Percentiles rank a stretch among this genome's conserved stretches.
Conservation (phyloP, 1,284 basidiomycete genomes). For the Leccinum fuscescens region DNA sequence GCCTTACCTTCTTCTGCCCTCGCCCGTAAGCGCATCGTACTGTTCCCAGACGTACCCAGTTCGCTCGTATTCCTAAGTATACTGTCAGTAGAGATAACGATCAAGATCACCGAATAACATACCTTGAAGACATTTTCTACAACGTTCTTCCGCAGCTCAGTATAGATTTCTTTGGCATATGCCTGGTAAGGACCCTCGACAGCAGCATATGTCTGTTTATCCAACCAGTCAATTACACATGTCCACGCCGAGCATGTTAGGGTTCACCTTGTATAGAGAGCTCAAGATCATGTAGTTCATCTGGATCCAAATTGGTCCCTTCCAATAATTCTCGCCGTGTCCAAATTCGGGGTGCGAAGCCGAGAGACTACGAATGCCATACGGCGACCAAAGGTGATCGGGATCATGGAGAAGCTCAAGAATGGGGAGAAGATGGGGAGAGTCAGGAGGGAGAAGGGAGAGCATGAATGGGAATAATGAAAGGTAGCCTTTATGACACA, state of each 20-base stretch:
- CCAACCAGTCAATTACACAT: conserved; percentile 7
- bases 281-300: conserved; percentile 90
- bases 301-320: conserved; percentile 93
- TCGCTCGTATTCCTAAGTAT: conserved; percentile 77
- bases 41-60: conserved; percentile 98
- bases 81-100: conserved; percentile 13
- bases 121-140: conserved; percentile 86
- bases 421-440: conserved; percentile 75
- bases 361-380: conserved; percentile 85
- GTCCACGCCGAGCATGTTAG: neutral
- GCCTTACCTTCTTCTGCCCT: conserved; percentile 76
- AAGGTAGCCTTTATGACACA: conserved; percentile 90
- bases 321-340: conserved; percentile 93
- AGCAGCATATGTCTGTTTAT: conserved; percentile 67
- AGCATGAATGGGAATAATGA: conserved; percentile 92
- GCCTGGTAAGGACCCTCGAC: conserved; percentile 79
- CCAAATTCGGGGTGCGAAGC: conserved; percentile 85
- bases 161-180: conserved; percentile 76
- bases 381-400: conserved; percentile 85
- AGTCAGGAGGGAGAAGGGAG: conserved; percentile 71
- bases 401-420: conserved; percentile 80
- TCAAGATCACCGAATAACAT: neutral
- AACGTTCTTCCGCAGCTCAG: conserved; percentile 76
- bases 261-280: conserved; percentile 70
- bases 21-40: conserved; percentile 81